Evolutionary conservation across 495 filamentous ascomycete genomes (phyloP).

Genomic region (Hyaloscypha finlandica): DNA sequence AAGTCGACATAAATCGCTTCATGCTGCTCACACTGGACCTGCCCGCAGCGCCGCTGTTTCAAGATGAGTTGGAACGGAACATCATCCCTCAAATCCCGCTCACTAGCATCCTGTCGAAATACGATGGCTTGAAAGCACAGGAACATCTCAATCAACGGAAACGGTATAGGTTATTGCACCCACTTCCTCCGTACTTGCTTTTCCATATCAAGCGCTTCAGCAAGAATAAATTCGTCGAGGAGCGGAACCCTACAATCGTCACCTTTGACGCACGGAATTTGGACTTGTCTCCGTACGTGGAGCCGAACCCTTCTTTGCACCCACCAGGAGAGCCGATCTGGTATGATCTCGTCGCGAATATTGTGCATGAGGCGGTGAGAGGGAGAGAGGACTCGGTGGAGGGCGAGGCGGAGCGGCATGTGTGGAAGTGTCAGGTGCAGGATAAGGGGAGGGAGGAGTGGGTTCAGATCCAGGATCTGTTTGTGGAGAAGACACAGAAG

Average conservation of each 20-base stretch:
- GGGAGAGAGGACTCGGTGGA: slow-evolving; percentile 72
- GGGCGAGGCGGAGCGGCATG: slow-evolving; percentile 80
- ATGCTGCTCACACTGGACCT: slow-evolving; percentile 91
- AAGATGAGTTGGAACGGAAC: slow-evolving; percentile 84
- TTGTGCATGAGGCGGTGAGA: slow-evolving; percentile 88
- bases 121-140: slow-evolving; percentile 85
- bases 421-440: slow-evolving; percentile 70
- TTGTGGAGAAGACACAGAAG: slow-evolving; percentile 79
- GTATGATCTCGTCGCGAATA: slow-evolving; percentile 96
- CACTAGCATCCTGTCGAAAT: slow-evolving; percentile 87
- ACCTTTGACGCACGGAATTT: slow-evolving; percentile 84
- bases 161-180: slow-evolving; percentile 88
- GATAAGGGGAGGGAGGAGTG: slow-evolving; percentile 74
- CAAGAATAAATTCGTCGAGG: slow-evolving; percentile 91
- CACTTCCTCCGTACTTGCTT: slow-evolving; percentile 85
- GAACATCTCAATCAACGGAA: slow-evolving; percentile 84
- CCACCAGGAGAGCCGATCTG: slow-evolving; percentile 80
- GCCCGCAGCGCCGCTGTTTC: slow-evolving; percentile 92
- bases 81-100: slow-evolving; percentile 97
- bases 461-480: slow-evolving; percentile 92
- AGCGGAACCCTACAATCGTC: slow-evolving; percentile 97
- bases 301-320: slow-evolving; percentile 64
- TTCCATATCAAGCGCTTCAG: slow-evolving; percentile 98
- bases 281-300: slow-evolving; percentile 86
- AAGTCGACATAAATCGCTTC: slow-evolving; percentile 74